These are phyloP conservation scores for Lactuca sativa DNA, from an alignment of 129 eudicot genomes.

Conservation along the genomic window DNA sequence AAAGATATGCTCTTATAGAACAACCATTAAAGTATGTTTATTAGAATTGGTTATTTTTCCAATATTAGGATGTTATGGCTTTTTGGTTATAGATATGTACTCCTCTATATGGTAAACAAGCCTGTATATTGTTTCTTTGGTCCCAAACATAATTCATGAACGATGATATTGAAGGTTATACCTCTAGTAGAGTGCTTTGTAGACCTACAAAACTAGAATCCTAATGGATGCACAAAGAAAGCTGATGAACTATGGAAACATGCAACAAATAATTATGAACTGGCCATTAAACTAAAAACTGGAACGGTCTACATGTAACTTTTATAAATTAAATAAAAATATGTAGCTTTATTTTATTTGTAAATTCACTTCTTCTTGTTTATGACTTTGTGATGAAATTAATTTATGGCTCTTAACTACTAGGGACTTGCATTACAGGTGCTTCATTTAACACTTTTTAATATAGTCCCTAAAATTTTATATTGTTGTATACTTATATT, in stretches of 20 bases:
- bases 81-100: no score
- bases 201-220: no score
- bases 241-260: slow-evolving; percentile 97
- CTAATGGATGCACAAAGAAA: slow-evolving; percentile 84
- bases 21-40: no score
- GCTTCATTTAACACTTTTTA: not conserved
- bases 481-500: not conserved
- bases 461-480: not conserved
- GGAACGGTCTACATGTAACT: slow-evolving; percentile 95
- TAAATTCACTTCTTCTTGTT: not conserved
- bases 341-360: not conserved
- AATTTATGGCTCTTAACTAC: slow-evolving; percentile 69
- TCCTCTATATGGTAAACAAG: no score
- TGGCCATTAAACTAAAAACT: slow-evolving; percentile 75
- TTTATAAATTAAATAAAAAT: not conserved
- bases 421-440: slow-evolving; percentile 95
- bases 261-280: slow-evolving; percentile 82
- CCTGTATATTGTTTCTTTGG: no score
- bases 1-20: no score
- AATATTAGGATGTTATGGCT: no score
- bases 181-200: no score
- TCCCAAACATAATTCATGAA: no score
- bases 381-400: slow-evolving; percentile 1
- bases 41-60: no score
- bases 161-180: no score